Evolutionary conservation across 2,329 filamentous ascomycete species (phyloP).

Genomic region (Neofusicoccum umdonicola): DNA sequence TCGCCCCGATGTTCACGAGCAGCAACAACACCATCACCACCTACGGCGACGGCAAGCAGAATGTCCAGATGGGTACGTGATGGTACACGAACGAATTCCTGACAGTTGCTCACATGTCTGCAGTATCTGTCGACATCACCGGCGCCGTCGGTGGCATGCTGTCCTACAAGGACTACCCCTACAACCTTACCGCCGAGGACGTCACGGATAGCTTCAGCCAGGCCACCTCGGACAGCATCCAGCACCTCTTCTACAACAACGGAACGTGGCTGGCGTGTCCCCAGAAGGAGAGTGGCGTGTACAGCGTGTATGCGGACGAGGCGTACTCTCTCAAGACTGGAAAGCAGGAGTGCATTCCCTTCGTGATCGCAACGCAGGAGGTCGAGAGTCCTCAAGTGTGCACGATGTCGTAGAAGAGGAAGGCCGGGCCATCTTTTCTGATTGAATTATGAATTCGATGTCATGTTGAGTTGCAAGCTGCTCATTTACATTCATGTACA

Average conservation of each 20-base stretch:
- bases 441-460: neutral
- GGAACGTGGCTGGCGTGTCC: neutral
- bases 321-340: neutral
- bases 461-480: too few relatives aligned
- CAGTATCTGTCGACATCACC: neutral
- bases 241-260: neutral
- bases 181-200: neutral
- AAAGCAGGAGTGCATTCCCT: conserved; percentile 1
- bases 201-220: neutral
- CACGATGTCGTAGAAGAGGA: neutral
- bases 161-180: conserved; percentile 6
- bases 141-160: conserved; percentile 6
- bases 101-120: rapidly evolving
- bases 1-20: neutral
- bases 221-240: neutral
- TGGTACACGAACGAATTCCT: too few relatives aligned
- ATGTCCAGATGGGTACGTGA: neutral
- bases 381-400: neutral
- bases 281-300: neutral
- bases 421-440: neutral
- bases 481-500: too few relatives aligned
- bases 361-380: neutral
- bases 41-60: conserved; percentile 3
- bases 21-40: neutral
- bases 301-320: neutral